Percentiles rank a stretch among this genome's conserved stretches.
Evolutionary conservation across 176 grass and related monocot species (phyloP).

Genomic region (Phoenix dactylifera): DNA sequence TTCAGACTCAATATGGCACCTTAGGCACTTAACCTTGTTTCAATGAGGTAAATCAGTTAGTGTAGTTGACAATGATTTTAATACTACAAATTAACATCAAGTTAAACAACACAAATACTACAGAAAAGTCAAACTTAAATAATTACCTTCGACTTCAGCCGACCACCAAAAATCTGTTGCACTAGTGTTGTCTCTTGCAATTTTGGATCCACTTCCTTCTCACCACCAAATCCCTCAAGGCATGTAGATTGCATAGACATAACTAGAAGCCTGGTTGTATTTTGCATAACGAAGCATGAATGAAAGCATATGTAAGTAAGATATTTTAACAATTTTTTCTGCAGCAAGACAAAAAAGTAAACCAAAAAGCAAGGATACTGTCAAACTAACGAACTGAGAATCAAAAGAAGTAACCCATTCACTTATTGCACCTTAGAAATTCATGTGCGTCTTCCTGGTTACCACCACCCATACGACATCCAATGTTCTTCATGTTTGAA

Average conservation of each 20-base stretch:
- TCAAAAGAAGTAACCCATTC: no score
- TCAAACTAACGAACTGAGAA: no score
- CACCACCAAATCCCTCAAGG: slow-evolving; percentile 81
- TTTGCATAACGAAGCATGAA: not conserved
- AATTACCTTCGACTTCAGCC: slow-evolving; percentile 94
- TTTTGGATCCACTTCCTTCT: slow-evolving; percentile 72
- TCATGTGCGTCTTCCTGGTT: slow-evolving; percentile 99
- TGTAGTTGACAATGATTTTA: not conserved
- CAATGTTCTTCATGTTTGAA: slow-evolving; percentile 88
- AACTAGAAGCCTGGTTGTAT: slow-evolving; percentile 61
- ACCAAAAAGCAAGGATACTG: no score
- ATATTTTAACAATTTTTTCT: no score
- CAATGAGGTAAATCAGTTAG: slow-evolving; percentile 34
- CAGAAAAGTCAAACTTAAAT: slow-evolving; percentile 1
- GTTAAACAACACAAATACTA: not conserved
- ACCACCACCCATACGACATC: slow-evolving; percentile 82
- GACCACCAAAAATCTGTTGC: slow-evolving; percentile 97
- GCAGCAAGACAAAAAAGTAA: not conserved
- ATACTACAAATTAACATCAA: no score
- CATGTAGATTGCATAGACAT: slow-evolving; percentile 95
- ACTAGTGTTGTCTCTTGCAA: slow-evolving; percentile 93
- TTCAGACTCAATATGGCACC: slow-evolving; percentile 92
- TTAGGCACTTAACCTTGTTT: slow-evolving; percentile 91
- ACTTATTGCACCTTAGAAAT: slow-evolving; percentile 59
- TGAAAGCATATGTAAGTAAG: no score